Base-by-base conservation (phyloP, 805 yeast species). In the Metschnikowia aberdeeniae region DNA sequence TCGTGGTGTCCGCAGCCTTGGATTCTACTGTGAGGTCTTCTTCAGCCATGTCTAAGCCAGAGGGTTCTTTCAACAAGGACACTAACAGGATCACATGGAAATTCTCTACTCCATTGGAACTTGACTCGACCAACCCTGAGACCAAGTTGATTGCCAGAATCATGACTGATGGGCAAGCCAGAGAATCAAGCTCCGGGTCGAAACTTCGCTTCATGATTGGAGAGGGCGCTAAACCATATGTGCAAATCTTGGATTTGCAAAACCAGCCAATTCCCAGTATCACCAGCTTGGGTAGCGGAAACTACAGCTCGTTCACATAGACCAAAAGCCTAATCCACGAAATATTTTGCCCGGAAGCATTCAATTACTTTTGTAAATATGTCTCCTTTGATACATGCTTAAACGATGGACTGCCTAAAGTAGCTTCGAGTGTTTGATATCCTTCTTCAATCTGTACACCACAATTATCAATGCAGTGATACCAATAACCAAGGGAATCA, bases 21-120 rank as follows among this genome's bases (percentile, higher is more conserved):
- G 62, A 59, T 36, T 69, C 74, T 13, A 85, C 83, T 31, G 83
- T 86, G 9, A 75, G 79, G 13, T 76, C 84, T 3, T 68, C 81
- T 1, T 73, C 83, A 17, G 97, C 97, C 0, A 81, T 89, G 50
- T 85, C 96, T 3, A 88, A 86, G 61, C 99, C 99, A 5, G 82
- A 86, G 45, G 98, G 97, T 46, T 80, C 95, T 1, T 92, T 89
- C 73, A 88, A 84, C 65, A 84, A 80, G 58, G 97, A 89, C 42
- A 82, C 81, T 59, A 84, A 81, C 54, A 79, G 97, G 65, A 83
- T 93, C 46, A 84, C 93, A 0, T 90, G 97, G 97, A 79, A 85
- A 60, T 80, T 81, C 54, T 50, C 55, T 26, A 51, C 64, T 8
- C 74, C 79, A 3, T 51, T 78, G 31, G 55, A 52, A 5, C 70